Conservation (phyloP, 441 rosid genomes). For the Metrosideros polymorpha region DNA sequence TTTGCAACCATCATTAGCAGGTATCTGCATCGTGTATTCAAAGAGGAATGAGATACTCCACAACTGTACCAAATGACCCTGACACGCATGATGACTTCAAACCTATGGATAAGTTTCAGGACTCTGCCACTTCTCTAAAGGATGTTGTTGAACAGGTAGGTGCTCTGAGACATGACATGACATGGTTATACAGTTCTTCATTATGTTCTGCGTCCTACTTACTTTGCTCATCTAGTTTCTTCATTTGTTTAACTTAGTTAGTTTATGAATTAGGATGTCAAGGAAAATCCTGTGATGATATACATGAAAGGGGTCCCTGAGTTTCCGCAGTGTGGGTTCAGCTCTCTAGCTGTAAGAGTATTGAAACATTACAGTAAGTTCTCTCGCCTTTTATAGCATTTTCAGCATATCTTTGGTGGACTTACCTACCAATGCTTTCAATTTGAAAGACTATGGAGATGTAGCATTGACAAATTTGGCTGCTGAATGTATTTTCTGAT, state of each 20-base stretch:
- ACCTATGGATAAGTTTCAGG: conserved; percentile 48
- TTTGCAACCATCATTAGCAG: conserved; percentile 23
- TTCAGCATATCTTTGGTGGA: neutral
- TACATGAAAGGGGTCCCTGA: conserved; percentile 97
- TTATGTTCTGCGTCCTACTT: neutral
- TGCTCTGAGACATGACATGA: neutral
- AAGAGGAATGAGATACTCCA: conserved; percentile 35
- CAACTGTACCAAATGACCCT: conserved; percentile 54
- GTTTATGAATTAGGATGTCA: conserved; percentile 64
- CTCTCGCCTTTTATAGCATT: neutral
- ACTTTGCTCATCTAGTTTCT: neutral
- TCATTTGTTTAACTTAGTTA: neutral
- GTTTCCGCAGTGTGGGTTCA: conserved; percentile 87
- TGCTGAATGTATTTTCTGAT: neutral
- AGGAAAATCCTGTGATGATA: conserved; percentile 81
- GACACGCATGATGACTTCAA: conserved; percentile 85
- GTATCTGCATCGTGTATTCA: conserved; percentile 26
- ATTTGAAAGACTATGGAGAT: neutral
- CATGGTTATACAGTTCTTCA: neutral
- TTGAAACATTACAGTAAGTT: conserved; percentile 70
- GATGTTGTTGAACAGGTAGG: conserved; percentile 74
- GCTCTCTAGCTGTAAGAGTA: conserved; percentile 85
- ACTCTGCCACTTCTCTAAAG: conserved; percentile 39
- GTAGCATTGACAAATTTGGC: neutral
- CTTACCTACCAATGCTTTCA: neutral